Percentiles rank a stretch among this genome's conserved stretches.
Conservation (phyloP, 129 eudicot species). For the Kitagawia praeruptora region DNA sequence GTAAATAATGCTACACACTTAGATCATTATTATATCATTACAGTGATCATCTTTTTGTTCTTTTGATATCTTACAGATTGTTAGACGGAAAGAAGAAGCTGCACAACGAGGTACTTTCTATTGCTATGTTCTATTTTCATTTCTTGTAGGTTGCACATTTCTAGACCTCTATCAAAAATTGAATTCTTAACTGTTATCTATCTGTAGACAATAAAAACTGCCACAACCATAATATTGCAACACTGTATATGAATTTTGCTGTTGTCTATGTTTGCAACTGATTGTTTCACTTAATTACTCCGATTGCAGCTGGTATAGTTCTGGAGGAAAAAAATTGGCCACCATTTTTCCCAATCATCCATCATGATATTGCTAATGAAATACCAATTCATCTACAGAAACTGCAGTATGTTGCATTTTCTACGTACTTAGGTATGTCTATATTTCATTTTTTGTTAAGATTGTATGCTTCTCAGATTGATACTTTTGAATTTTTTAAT, state of each 20-base stretch:
- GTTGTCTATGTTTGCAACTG: neutral
- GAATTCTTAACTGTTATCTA: neutral
- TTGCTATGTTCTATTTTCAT: neutral
- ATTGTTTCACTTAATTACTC: neutral
- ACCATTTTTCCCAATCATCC: conserved; percentile 1
- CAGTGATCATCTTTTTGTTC: neutral
- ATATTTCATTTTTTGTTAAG: neutral
- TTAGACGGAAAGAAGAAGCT: conserved; percentile 8
- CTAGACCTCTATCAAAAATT: neutral
- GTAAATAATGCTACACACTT: neutral
- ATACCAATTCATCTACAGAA: conserved; percentile 1
- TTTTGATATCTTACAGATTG: neutral
- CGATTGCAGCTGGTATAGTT: conserved; percentile 5
- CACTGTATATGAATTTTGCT: neutral
- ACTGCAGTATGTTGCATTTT: neutral
- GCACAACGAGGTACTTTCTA: neutral
- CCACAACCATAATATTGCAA: neutral
- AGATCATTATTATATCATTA: no score
- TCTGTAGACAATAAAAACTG: neutral
- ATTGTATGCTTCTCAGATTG: neutral
- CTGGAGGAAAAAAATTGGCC: neutral
- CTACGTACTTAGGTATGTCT: conserved; percentile 13
- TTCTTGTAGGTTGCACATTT: neutral
- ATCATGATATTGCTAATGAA: conserved; percentile 2
- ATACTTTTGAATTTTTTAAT: neutral